Percentiles rank a stretch among this genome's conserved stretches.
These are phyloP conservation scores for Cairneyella variabilis DNA, from an alignment of 495 filamentous ascomycete species.

Conservation along the genomic window DNA sequence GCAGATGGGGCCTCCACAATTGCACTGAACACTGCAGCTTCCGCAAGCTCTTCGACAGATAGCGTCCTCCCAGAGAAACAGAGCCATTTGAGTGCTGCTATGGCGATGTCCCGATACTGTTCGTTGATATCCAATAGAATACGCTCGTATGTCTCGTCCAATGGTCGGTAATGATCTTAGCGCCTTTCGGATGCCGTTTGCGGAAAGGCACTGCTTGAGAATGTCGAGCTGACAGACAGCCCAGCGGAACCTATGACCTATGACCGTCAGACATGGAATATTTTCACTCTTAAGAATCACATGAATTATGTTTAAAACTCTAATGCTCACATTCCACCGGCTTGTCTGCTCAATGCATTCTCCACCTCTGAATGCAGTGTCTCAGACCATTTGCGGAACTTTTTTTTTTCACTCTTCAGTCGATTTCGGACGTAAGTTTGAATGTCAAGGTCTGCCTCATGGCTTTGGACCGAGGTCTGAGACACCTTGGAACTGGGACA, in stretches of 20 bases:
- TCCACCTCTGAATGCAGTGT: conserved; percentile 26
- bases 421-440: neutral
- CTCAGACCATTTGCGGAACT: conserved; percentile 25
- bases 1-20: neutral
- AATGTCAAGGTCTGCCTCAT: conserved; percentile 21
- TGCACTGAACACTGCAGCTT: neutral
- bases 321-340: conserved; percentile 36
- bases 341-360: conserved; percentile 23
- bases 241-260: conserved; percentile 39
- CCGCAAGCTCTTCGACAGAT: neutral
- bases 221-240: conserved; percentile 41
- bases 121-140: neutral
- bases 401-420: neutral
- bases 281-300: neutral
- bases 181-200: conserved; percentile 21
- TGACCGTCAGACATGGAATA: no score
- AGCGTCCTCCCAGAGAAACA: neutral
- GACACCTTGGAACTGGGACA: neutral
- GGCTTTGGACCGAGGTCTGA: conserved; percentile 28
- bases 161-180: conserved; percentile 32
- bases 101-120: neutral
- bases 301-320: neutral
- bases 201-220: conserved; percentile 23
- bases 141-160: conserved; percentile 36
- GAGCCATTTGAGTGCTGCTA: neutral